Evolutionary conservation across 2,329 filamentous ascomycete genomes (phyloP), one percentile per base, ranked within the genome.

Genomic region (Ophioceras dolichostomum): DNA sequence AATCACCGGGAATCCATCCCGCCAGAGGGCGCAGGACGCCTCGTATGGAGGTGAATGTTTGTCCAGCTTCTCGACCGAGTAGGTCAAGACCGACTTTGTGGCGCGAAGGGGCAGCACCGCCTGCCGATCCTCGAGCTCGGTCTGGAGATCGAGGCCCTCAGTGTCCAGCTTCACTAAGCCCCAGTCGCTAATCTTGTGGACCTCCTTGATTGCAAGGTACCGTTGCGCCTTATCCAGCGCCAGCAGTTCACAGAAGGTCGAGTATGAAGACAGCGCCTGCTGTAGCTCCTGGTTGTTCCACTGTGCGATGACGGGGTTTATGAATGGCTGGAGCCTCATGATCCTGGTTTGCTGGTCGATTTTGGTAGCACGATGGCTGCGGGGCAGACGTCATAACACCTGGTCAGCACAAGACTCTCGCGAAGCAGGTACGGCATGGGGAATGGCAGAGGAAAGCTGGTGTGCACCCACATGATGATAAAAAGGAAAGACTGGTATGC

Each of bases 401-500:
- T n/a, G n/a, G n/a, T 24, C 6, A 10, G 19, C 19, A 10, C 5
- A 16, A 2, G n/a, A 12, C 22, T 26, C 22, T 12, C 22, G 12
- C 22, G 22, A 12, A 26, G 8, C 22, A 26, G 8, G 22, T 7
- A 26, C 22, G 22, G 22, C 22, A 12, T 12, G 22, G 12, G 8
- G 12, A 26, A 26, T n/a, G n/a, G n/a, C n/a, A n/a, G n/a, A n/a
- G n/a, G n/a, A n/a, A n/a, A n/a, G n/a, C n/a, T n/a, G n/a, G n/a
- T n/a, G n/a, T n/a, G 26, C 29, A 55, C 67, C 52, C 62, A 82
- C 74, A 91, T 80, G 43, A 98, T 91, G 41, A 94, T 91, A 55
- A 98, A 93, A 1, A 96, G 67, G 44, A 96, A 89, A 9, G 87
- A 89, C 47, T 79, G 83, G 50, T 93, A 88, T 2, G 88, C 85